A percentile compares a stretch with the other conserved stretches of the same genome.
Evolutionary conservation across 2,329 filamentous ascomycete species (phyloP).

Genomic region (Colletotrichum chrysophilum): DNA sequence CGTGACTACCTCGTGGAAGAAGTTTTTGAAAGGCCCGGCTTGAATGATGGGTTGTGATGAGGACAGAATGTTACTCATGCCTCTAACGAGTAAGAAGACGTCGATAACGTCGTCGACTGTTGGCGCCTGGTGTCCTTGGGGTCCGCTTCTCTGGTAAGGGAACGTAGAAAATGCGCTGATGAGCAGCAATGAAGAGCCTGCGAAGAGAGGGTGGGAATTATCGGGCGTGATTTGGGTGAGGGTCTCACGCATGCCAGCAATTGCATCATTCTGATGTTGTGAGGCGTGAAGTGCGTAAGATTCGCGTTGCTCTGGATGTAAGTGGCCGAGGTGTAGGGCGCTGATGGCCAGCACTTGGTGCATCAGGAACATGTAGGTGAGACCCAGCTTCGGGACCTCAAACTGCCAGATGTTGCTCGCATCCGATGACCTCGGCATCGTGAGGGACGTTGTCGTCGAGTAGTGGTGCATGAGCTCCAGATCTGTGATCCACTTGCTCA

Average conservation of each 20-base stretch:
- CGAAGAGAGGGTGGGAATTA: conserved; percentile 37
- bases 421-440: conserved; percentile 31
- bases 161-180: conserved; percentile 35
- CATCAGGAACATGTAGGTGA: conserved; percentile 32
- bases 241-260: conserved; percentile 31
- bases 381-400: conserved; percentile 29
- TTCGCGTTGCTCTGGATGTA: conserved; percentile 28
- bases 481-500: conserved; percentile 36
- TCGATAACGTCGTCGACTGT: conserved; percentile 35
- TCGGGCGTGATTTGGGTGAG: conserved; percentile 29
- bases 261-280: conserved; percentile 36
- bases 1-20: conserved; percentile 22
- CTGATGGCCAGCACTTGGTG: conserved; percentile 36
- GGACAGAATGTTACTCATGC: conserved; percentile 34
- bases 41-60: conserved; percentile 26
- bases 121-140: conserved; percentile 20
- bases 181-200: conserved; percentile 33
- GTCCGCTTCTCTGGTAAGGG: conserved; percentile 14
- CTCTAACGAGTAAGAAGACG: conserved; percentile 33
- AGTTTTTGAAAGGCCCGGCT: conserved; percentile 23
- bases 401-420: conserved; percentile 34
- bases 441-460: conserved; percentile 31
- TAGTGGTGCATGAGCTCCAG: conserved; percentile 42
- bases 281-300: conserved; percentile 31
- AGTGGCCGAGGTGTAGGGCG: conserved; percentile 32